Base-by-base conservation (phyloP, 306 rosid species). In the Trifolium repens region DNA sequence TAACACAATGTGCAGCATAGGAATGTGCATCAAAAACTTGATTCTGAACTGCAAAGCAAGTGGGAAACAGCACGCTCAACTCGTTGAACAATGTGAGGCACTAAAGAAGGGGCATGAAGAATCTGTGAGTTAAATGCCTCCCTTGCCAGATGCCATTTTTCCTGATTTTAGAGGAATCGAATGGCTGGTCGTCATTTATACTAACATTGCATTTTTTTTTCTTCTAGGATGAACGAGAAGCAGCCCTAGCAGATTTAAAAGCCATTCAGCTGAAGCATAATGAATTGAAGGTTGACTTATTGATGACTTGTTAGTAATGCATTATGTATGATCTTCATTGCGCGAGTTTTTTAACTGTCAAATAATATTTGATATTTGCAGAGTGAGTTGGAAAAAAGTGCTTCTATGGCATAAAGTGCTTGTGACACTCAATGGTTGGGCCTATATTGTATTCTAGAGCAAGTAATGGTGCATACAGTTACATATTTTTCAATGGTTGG, bases 41-140 rank as follows among this genome's bases (percentile, higher is more conserved):
- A 94, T 78, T 86, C 92, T 67, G 96, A 91, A 69, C 83, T 94
- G 59, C 82, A 88, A 69, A 87, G 78, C 75, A 72, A 22, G 88
- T 81, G 84, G 88, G 81, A 85, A 85, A 79, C 82, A 93, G 73
- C 64, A 82, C 54, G 83, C 55, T 17, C 89, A 94, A 67, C 98
- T 90, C 68, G 82, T 79, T 72, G 91, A 87, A 61, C 96, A 89
- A 77, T 82, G 87, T 59, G 83, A 89, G 71, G 86, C 65, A 2
- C 80, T 91, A 24, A 91, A 90, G 93, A 89, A 84, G 78, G 98
- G 98, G 58, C 79, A 96, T 78, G 97, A 94, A 83, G 96, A 89
- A 69, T 90, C 98, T 78, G 97, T 90, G 79, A 88, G 98, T 82
- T 79, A 50, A 72, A 46, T 37, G 58, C 22, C 1, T 76, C 35